These are phyloP conservation scores for Pinus tabuliformis DNA, from an alignment of 75 land plant genomes.

Conservation along the genomic window DNA sequence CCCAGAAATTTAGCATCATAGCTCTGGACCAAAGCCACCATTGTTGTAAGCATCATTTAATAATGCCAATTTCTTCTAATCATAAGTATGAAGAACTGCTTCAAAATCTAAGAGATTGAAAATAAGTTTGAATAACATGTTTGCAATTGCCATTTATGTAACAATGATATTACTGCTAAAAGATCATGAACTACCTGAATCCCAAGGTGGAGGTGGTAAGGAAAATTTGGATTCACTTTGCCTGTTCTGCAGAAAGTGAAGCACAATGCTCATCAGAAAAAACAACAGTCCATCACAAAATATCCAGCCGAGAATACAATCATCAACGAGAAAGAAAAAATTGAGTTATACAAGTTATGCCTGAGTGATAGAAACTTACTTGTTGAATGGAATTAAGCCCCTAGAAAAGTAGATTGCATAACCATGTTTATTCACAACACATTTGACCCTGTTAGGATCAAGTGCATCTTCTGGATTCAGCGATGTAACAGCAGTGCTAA, in stretches of 20 bases:
- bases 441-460: conserved; percentile 91
- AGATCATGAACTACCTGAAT: conserved; percentile 65
- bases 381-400: conserved; percentile 91
- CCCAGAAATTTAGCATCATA: conserved; percentile 83
- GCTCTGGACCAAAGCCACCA: conserved; percentile 48
- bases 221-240: conserved; percentile 71
- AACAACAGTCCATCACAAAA: not conserved
- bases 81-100: not conserved
- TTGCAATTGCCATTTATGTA: not conserved
- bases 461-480: conserved; percentile 86
- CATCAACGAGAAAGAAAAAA: not conserved
- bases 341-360: not conserved
- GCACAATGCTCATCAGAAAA: not conserved
- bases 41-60: not conserved
- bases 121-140: not conserved
- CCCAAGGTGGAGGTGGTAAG: conserved; percentile 94
- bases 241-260: conserved; percentile 57
- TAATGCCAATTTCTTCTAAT: not conserved
- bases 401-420: conserved; percentile 98
- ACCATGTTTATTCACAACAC: conserved; percentile 76
- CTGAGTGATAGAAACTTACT: conserved; percentile 39
- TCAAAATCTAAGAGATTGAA: not conserved
- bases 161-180: not conserved
- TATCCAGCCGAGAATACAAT: not conserved
- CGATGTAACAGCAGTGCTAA: conserved; percentile 94